Evolutionary conservation across 2,329 filamentous ascomycete genomes (phyloP), one percentile per base, ranked within the genome.

Genomic region (Monilinia polystroma): DNA sequence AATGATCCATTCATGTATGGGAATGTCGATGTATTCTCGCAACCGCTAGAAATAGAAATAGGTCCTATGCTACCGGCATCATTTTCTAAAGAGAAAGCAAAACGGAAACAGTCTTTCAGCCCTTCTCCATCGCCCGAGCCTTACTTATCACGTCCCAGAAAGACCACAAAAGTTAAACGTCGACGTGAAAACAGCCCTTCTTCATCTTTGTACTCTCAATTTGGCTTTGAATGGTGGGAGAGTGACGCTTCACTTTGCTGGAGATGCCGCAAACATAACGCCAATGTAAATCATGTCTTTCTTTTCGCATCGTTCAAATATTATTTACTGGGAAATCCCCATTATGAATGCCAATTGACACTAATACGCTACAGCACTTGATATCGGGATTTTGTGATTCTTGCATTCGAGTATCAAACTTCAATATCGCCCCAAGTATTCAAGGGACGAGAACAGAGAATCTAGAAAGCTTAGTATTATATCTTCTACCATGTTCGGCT

Each of bases 401-500:
- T 23, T 70, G 69, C 49, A 58, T 70, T 29, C 63, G 54, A 53
- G 66, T 56, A 35, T 67, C 68, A 14, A 66, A 66, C 43, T 70
- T 70, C 58, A 69, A 67, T 32, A 12, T 56, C 11, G 57, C 63
- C 57, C 69, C 69, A 20, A 70, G 69, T 62, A 62, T 52, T 23
- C 56, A 59, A 7, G 67, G 67, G 14, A 70, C 63, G 14, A 58
- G 69, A 26, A 65, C 52, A 18, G 69, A 69, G 35, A 69, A 66
- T 32, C 29, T 70, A 41, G 69, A 70, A 52, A 69, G 63, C 29
- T 65, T 70, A n/a, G 69, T 70, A 23, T 49, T 70, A 32, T 69
- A 68, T 41, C 66, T 70, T 5, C n/a, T 70, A 29, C 69, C 69
- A 16, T 64, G 69, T 68, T 51, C 12, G 63, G 2, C 57, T 57